Conservation (phyloP, 2,329 filamentous ascomycete genomes). For the Exutisphaerella laricina region DNA sequence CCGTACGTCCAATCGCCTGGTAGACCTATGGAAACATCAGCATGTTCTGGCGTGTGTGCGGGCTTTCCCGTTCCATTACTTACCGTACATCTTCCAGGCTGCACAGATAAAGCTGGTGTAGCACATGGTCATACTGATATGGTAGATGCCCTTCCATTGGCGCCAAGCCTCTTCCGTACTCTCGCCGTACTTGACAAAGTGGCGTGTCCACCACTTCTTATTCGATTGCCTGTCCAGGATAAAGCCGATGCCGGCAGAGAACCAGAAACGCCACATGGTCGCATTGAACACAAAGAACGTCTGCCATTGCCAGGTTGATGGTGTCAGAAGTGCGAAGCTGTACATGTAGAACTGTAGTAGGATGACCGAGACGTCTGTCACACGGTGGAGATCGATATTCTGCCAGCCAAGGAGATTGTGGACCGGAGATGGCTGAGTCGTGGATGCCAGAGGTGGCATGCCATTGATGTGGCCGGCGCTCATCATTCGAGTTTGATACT, state of each 20-base stretch:
- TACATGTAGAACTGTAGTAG: slow-evolving; percentile 72
- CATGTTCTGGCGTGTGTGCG: background rate
- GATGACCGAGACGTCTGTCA: slow-evolving; percentile 75
- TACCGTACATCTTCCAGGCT: slow-evolving; percentile 88
- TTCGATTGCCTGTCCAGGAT: slow-evolving; percentile 82
- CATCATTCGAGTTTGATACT: slow-evolving; percentile 36
- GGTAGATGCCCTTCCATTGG: slow-evolving; percentile 95
- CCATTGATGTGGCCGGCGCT: slow-evolving; percentile 36
- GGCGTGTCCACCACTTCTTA: slow-evolving; percentile 89
- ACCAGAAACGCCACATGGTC: slow-evolving; percentile 81
- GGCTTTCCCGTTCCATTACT: slow-evolving; percentile 6
- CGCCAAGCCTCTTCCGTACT: slow-evolving; percentile 87
- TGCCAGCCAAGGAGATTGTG: slow-evolving; percentile 77
- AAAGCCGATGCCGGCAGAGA: slow-evolving; percentile 77
- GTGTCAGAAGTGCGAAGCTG: slow-evolving; percentile 67
- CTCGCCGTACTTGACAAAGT: slow-evolving; percentile 96
- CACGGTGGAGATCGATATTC: slow-evolving; percentile 84
- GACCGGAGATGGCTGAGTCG: slow-evolving; percentile 58
- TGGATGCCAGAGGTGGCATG: slow-evolving; percentile 38
- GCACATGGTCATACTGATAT: slow-evolving; percentile 85
- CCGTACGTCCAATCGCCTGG: slow-evolving; percentile 82
- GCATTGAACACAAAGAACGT: slow-evolving; percentile 77
- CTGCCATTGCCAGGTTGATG: slow-evolving; percentile 69
- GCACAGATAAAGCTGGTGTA: slow-evolving; percentile 84
- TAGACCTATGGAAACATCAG: slow-evolving; percentile 38